Conservation (phyloP, 1,284 basidiomycete species). For the Taiwanofungus camphoratus region DNA sequence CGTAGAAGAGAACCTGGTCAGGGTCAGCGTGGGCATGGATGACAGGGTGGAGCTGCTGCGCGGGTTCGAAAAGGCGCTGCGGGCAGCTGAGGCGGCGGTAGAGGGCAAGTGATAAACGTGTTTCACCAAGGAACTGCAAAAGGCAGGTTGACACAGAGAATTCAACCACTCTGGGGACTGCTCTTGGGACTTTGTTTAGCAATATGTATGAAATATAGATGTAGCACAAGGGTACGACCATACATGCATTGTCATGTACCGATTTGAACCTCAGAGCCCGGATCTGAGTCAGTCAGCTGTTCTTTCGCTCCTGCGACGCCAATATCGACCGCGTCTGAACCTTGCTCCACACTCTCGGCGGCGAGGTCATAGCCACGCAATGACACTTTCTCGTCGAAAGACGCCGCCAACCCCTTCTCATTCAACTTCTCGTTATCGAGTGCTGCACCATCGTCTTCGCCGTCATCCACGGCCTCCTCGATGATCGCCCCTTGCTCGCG, state of each 20-base stretch:
- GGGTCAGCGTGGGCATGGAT: conserved; percentile 91
- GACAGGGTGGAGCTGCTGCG: conserved; percentile 54
- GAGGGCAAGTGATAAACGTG: neutral
- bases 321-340: conserved; percentile 14
- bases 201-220: too few species aligned
- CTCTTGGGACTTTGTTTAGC: too few species aligned
- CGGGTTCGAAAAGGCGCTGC: conserved; percentile 64
- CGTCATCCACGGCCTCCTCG: conserved; percentile 53
- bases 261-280: conserved; percentile 8
- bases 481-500: conserved; percentile 61
- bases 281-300: conserved; percentile 4
- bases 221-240: neutral
- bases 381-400: conserved; percentile 22
- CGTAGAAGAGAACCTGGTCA: conserved; percentile 80
- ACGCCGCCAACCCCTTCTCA: conserved; percentile 20
- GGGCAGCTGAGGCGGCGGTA: conserved; percentile 51
- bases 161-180: neutral
- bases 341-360: conserved; percentile 4
- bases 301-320: conserved; percentile 7
- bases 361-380: conserved; percentile 8
- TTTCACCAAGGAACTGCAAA: too few species aligned
- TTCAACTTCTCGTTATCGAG: conserved; percentile 19
- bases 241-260: conserved; percentile 11
- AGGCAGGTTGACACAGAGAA: too few species aligned
- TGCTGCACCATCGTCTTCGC: conserved; percentile 18